Conservation (phyloP, 164 flowering plant genomes). For the Liquidambar formosana region DNA sequence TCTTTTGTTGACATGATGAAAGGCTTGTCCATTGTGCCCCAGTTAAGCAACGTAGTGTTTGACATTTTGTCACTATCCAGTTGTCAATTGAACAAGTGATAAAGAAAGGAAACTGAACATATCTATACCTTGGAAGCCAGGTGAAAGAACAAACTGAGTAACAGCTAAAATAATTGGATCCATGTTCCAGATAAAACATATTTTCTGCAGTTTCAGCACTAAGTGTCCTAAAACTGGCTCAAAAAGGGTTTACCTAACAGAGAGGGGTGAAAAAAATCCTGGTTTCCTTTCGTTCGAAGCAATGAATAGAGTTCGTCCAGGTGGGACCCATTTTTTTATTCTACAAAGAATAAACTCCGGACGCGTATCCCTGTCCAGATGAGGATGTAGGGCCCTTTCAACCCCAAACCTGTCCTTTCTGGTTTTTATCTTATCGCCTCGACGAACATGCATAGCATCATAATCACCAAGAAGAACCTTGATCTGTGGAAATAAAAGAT, state of each 20-base stretch:
- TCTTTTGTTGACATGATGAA: not conserved
- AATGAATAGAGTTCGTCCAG: conserved; percentile 83
- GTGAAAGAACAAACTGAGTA: not conserved
- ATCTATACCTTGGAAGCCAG: no score
- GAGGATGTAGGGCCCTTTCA: conserved; percentile 73
- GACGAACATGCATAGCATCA: conserved; percentile 95
- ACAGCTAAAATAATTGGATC: not conserved
- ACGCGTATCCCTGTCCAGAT: conserved; percentile 91
- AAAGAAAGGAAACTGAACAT: not conserved
- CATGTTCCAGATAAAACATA: not conserved
- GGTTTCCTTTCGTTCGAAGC: conserved; percentile 95
- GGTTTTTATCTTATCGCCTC: conserved; percentile 91
- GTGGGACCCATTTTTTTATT: conserved; percentile 78
- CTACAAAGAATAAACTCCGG: conserved; percentile 77
- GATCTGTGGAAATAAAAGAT: conserved; percentile 46
- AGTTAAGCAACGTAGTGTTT: not conserved
- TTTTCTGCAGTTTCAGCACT: not conserved
- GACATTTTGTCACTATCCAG: not conserved
- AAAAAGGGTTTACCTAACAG: conserved; percentile 58
- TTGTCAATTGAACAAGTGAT: not conserved
- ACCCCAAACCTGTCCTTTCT: conserved; percentile 88
- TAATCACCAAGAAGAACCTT: conserved; percentile 83
- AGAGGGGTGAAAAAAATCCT: conserved; percentile 85
- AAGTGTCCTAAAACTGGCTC: not conserved
- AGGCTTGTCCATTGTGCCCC: not conserved